Conservation (phyloP, 306 rosid species). For the Arachis hypogaea region DNA sequence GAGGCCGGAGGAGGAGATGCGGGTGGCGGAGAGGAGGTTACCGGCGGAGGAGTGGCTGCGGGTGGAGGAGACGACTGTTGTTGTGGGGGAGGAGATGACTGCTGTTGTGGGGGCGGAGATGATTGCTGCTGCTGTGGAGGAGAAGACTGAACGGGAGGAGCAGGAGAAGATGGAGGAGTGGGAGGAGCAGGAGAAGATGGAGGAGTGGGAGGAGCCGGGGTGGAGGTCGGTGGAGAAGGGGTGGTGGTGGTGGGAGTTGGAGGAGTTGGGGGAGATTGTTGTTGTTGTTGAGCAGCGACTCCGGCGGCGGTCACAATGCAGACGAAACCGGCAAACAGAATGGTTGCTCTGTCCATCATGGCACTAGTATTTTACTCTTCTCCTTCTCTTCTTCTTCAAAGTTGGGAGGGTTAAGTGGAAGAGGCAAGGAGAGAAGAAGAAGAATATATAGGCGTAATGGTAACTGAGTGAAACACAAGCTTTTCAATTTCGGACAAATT, state of each 20-base stretch:
- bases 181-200: conserved; percentile 45
- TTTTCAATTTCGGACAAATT: too few relatives aligned
- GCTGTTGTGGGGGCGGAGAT: neutral
- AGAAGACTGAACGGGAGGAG: conserved; percentile 36
- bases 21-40: conserved; percentile 22
- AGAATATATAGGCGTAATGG: neutral
- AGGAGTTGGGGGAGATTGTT: conserved; percentile 51
- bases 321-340: conserved; percentile 50
- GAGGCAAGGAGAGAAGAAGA: neutral
- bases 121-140: conserved; percentile 38
- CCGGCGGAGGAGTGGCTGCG: conserved; percentile 25
- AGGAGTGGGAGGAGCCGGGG: conserved; percentile 46
- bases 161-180: conserved; percentile 43
- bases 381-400: too few relatives aligned
- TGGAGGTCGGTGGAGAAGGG: conserved; percentile 40
- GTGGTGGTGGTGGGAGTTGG: conserved; percentile 42
- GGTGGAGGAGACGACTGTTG: conserved; percentile 19
- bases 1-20: conserved; percentile 48
- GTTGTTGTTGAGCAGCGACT: conserved; percentile 57
- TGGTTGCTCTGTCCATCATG: neutral
- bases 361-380: too few relatives aligned
- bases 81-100: neutral
- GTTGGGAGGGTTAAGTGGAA: neutral
- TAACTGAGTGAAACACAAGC: neutral
- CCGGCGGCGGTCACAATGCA: conserved; percentile 55